Base-by-base conservation (phyloP, 1,284 basidiomycete species). In the Gastroboletus turbinatus region DNA sequence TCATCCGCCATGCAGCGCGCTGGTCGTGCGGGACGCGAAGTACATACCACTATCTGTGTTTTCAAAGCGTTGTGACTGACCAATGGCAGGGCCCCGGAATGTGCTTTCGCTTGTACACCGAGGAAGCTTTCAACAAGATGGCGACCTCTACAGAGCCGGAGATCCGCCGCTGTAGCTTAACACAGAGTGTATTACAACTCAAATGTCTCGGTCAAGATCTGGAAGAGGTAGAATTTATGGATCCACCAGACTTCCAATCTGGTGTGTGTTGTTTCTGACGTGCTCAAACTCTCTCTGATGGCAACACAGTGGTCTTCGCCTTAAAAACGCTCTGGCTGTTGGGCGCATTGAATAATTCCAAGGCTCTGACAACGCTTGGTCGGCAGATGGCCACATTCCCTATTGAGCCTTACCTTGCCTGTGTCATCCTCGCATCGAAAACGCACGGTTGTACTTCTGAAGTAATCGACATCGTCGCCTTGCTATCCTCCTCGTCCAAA, bases 11-110 rank as follows among this genome's bases (percentile, higher is more conserved):
- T 88, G 81, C 88, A 92, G 65, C 77, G 95, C 44, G 84, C 94
- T 35, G 94, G 96, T 73, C 87, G 96, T 64, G 92, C 93, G 0
- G 93, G 97, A 63, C 88, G 96, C 65, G 92, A 98, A 76, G 85
- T 90, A 65, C 55, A 75, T 73, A 3, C 8, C 33, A 32, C 29
- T 30, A 29, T 40, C 25, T 23, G 3, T 23, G 5, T n/a, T 29
- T 46, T 46, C 30, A 16, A 29, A 17, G 2, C 14, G 27, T 39
- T 7, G 33, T 50, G 11, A 55, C 36, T 63, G 54, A 59, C 36
- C 53, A 46, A 46, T 43, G 17, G 19, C 56, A 91, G 87, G 86
- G 91, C 13, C 77, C 80, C 32, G 95, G 95, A 19, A 79, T 82
- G 56, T 97, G 95, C 69, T 96, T 90, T 75, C 84, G 95, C 30